Conservation (phyloP, 495 filamentous ascomycete species). For the Bombardia bombarda region DNA sequence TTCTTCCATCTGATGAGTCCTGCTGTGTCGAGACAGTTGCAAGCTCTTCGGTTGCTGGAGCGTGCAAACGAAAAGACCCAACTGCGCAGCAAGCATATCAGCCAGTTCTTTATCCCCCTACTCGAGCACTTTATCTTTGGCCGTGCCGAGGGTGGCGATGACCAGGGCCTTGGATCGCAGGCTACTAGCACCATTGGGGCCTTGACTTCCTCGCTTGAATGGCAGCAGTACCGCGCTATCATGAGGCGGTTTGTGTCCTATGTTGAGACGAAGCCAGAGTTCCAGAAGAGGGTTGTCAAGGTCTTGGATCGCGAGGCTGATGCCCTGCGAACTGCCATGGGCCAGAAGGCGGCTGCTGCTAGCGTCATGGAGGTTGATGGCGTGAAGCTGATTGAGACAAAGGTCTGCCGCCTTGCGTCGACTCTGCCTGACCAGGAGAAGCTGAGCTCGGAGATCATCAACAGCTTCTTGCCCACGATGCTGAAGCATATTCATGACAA, state of each 20-base stretch:
- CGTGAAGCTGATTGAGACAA: conserved; percentile 8
- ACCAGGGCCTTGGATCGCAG: conserved; percentile 78
- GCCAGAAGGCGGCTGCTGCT: conserved; percentile 27
- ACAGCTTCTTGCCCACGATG: conserved; percentile 67
- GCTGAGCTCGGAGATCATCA: conserved; percentile 63
- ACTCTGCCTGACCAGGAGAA: conserved; percentile 64
- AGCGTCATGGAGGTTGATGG: conserved; percentile 34
- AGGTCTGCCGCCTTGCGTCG: conserved; percentile 41
- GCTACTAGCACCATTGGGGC: conserved; percentile 66
- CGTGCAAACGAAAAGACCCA: conserved; percentile 51
- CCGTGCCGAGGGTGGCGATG: conserved; percentile 62
- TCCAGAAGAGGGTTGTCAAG: conserved; percentile 77
- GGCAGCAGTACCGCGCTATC: conserved; percentile 82
- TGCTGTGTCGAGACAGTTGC: conserved; percentile 77
- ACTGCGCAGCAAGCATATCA: conserved; percentile 66
- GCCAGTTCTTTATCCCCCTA: conserved; percentile 81
- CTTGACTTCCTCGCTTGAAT: conserved; percentile 69
- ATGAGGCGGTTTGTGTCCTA: conserved; percentile 74
- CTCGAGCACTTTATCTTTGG: conserved; percentile 92
- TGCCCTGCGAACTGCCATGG: conserved; percentile 50
- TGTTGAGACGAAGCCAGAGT: conserved; percentile 69
- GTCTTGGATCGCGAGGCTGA: conserved; percentile 76
- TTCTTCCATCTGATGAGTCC: conserved; percentile 90
- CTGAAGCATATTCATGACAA: conserved; percentile 82
- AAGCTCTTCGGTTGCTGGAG: conserved; percentile 71